Conservation (phyloP, 108 stramenopile genomes). For the Seminavis robusta region DNA sequence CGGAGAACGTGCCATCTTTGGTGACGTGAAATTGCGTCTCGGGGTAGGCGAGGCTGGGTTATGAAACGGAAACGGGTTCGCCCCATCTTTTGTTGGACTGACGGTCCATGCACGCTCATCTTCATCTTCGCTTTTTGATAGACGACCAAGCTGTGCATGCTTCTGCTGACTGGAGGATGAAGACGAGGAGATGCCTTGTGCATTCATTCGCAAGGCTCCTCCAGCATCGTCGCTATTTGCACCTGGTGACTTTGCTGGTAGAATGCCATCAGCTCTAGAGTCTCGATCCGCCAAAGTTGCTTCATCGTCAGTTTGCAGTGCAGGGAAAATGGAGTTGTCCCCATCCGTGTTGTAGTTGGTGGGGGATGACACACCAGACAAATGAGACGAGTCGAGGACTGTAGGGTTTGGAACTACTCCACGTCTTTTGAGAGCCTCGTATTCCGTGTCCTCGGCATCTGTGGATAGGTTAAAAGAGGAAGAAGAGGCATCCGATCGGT, state of each 20-base stretch:
- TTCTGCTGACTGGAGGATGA: too few species aligned
- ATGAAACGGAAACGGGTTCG: too few species aligned
- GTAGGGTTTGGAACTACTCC: constrained; percentile 11
- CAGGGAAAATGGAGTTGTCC: constrained; percentile 49
- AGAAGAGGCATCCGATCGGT: constrained; percentile 21
- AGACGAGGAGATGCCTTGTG: too few species aligned
- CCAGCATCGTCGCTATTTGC: constrained; percentile 1
- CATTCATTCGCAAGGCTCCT: too few species aligned
- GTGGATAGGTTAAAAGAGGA: constrained; percentile 59
- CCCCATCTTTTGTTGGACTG: too few species aligned
- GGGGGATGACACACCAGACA: background rate
- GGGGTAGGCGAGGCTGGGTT: too few species aligned
- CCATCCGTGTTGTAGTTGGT: constrained; percentile 31
- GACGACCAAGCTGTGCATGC: too few species aligned
- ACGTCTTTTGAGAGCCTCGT: constrained; percentile 44
- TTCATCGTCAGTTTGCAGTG: constrained; percentile 54
- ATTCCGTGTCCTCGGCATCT: constrained; percentile 77
- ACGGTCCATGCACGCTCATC: constrained; percentile 58
- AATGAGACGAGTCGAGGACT: constrained; percentile 19
- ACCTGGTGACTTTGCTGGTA: too few species aligned
- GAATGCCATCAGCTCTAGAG: too few species aligned
- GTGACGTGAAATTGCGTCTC: too few species aligned
- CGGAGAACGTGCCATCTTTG: too few species aligned
- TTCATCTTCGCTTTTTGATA: constrained; percentile 32
- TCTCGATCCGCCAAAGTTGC: constrained; percentile 32